phyloP scores from a whole-genome alignment of 73 alveolate genomes.

The Stentor roeselii region DNA sequence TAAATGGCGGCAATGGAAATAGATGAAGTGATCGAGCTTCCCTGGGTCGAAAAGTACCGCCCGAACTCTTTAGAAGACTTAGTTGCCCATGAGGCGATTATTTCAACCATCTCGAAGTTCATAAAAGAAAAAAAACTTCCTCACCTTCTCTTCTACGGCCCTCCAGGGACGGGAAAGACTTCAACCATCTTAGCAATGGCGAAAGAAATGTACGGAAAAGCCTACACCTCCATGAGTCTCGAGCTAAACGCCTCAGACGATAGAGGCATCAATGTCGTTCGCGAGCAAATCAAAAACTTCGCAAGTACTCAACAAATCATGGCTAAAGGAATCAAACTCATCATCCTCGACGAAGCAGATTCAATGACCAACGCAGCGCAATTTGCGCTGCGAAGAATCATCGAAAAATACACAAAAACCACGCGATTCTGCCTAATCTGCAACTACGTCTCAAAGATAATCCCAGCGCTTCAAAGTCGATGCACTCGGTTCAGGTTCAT shows the following conservation, averaged over 20 bases:
- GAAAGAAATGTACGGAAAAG: slow-evolving; percentile 69
- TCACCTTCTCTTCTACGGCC: slow-evolving; percentile 91
- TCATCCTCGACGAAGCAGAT: slow-evolving; percentile 96
- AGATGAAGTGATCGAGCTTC: slow-evolving; percentile 48
- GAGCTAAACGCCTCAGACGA: slow-evolving; percentile 97
- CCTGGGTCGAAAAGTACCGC: slow-evolving; percentile 85
- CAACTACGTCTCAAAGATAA: slow-evolving; percentile 90
- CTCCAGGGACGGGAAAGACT: slow-evolving; percentile 95
- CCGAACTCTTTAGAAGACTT: slow-evolving; percentile 64
- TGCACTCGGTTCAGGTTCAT: slow-evolving; percentile 94
- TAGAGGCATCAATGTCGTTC: slow-evolving; percentile 92
- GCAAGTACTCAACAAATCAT: slow-evolving; percentile 66
- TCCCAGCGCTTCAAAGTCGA: slow-evolving; percentile 93
- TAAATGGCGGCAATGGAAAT: slow-evolving; percentile 29
- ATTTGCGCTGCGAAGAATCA: slow-evolving; percentile 93
- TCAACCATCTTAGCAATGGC: slow-evolving; percentile 86
- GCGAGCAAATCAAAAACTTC: slow-evolving; percentile 86
- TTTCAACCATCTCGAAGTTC: slow-evolving; percentile 67
- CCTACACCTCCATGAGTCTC: slow-evolving; percentile 71
- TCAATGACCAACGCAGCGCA: slow-evolving; percentile 95
- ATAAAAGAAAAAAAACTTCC: slow-evolving; percentile 77
- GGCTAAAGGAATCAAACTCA: slow-evolving; percentile 77
- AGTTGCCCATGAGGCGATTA: slow-evolving; percentile 87
- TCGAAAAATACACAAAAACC: slow-evolving; percentile 92
- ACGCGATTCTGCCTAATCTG: slow-evolving; percentile 94